Base-by-base conservation (phyloP, 371 early-diverging fungal genomes). In the Mucor saturninus region DNA sequence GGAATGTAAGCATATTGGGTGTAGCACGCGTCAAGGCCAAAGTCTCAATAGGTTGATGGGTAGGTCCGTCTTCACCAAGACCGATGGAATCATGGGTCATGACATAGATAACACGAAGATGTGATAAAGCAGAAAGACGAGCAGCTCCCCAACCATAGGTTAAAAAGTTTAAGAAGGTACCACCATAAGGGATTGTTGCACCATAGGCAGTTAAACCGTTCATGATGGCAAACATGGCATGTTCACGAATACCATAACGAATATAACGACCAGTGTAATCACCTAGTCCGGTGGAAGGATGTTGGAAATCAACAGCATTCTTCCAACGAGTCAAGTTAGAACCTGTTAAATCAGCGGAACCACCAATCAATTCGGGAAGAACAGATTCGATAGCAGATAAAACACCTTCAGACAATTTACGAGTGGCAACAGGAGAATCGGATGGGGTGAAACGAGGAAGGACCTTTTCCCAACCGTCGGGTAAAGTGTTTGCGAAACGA, bases 81-180 rank as follows among this genome's bases (percentile, higher is more conserved):
- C 98, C 99, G 65, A 99, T 98, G n/a, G 99, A 98, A 85, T 99
- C 99, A 86, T 99, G 99, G 61, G 99, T 99, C 94, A 98, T 94
- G 68, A 99, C 89, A 84, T 96, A 98, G 56, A 98, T 69, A 42
- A 94, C 92, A 48, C 94, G 95, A 54, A 92, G 85, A 28, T 92
- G 86, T 42, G 93, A 88, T 57, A 99, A 77, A 2, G 98, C 97
- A 66, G 93, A 83, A 39, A 99, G 83, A 72, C 99, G 93, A 38
- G 96, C 89, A 42, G 99, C 92, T 52, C 98, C 97, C 68, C 83
- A 85, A 39, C 90, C 91, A 62, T 92, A 94, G 58, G 84, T 86
- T 81, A 97, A 89, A 75, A 99, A 99, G 89, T 98, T 98, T 64
- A 99, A 86, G 89, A 99, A 99, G 15, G 99, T 98, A 62, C 95